Evolutionary conservation across 2,329 filamentous ascomycete species (phyloP).

Genomic region (Botryosphaeria dothidea): DNA sequence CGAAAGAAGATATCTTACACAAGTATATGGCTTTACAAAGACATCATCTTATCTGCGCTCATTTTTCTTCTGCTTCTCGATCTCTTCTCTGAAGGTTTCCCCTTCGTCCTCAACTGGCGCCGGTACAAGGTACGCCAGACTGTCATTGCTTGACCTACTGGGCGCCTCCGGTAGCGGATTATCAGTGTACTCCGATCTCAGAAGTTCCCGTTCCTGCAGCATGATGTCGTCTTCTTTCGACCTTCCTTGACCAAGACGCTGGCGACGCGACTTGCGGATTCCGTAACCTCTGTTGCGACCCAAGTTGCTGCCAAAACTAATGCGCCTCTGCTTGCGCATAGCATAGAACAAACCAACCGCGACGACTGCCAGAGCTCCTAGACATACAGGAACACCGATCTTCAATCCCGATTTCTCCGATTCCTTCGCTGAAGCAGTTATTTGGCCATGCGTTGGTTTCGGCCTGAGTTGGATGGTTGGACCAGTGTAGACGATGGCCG

Average conservation of each 20-base stretch:
- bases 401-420: slow-evolving; percentile 20
- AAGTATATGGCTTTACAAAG: background rate
- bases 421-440: slow-evolving; percentile 25
- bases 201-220: slow-evolving; percentile 32
- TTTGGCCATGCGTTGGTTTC: slow-evolving; percentile 37
- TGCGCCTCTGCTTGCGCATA: slow-evolving; percentile 42
- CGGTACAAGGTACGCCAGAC: slow-evolving; percentile 28
- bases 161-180: slow-evolving; percentile 15
- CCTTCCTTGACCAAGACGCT: slow-evolving; percentile 34
- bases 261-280: slow-evolving; percentile 35
- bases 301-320: slow-evolving; percentile 40
- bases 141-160: slow-evolving; percentile 22
- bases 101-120: slow-evolving; percentile 21
- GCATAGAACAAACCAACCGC: slow-evolving; percentile 41
- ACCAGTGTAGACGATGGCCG: slow-evolving; percentile 32
- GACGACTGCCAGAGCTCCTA: slow-evolving; percentile 39
- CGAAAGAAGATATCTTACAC: too few species aligned
- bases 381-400: slow-evolving; percentile 41
- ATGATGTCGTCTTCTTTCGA: slow-evolving; percentile 29
- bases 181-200: slow-evolving; percentile 3
- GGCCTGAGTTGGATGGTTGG: slow-evolving; percentile 39
- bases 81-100: slow-evolving; percentile 39
- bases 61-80: slow-evolving; percentile 37
- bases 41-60: slow-evolving; percentile 22
- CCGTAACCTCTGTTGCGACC: slow-evolving; percentile 40